Conservation (phyloP, 2,329 filamentous ascomycete genomes). For the Falciphora oryzae region DNA sequence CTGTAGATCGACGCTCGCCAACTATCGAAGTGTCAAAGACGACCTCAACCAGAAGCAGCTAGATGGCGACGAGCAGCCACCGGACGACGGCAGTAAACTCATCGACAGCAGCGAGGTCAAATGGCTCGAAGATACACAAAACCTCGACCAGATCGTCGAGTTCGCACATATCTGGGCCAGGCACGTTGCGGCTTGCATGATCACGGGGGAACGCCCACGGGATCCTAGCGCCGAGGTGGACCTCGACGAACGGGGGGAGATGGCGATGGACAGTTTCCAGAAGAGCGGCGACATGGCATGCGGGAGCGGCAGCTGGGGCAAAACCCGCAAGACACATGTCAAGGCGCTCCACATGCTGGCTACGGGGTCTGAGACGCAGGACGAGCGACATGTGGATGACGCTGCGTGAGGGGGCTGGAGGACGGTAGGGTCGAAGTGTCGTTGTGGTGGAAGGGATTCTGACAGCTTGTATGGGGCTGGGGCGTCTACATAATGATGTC, state of each 20-base stretch:
- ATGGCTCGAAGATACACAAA: not conserved
- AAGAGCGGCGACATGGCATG: not conserved
- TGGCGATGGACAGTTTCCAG: conserved; percentile 2
- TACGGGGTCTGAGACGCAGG: not conserved
- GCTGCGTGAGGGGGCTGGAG: not conserved
- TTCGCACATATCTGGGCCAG: conserved; percentile 3
- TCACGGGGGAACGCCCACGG: not conserved
- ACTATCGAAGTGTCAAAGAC: not conserved
- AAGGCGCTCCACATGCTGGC: not conserved
- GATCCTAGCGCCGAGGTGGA: not conserved
- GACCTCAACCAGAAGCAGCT: not conserved
- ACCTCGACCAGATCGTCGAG: not conserved
- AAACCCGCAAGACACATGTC: not conserved
- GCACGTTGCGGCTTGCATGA: not conserved
- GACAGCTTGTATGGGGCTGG: not conserved
- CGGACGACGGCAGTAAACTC: not conserved
- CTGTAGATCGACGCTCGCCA: not conserved
- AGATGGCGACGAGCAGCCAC: not conserved
- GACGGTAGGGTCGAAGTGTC: no score
- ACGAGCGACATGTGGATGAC: not conserved
- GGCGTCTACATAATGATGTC: not conserved
- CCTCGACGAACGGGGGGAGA: conserved; percentile 3
- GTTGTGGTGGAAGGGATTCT: no score
- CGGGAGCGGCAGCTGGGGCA: not conserved
- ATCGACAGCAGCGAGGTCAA: not conserved